Base-by-base conservation (phyloP, 208 protist species). In the Acanthamoeba royreba region DNA sequence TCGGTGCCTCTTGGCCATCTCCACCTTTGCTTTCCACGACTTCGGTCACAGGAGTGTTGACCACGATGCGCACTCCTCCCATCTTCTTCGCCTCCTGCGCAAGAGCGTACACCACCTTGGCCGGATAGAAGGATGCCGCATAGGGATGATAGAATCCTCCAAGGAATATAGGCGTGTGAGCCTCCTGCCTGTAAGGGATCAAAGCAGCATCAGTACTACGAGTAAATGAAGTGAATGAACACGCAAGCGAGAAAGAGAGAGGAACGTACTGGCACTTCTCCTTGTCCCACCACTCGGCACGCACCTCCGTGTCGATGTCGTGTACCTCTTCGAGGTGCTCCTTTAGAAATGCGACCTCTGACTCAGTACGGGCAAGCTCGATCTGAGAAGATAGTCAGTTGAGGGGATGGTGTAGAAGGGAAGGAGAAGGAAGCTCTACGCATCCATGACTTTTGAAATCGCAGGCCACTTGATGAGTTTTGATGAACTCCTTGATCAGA, bases 21-120 rank as follows among this genome's bases (percentile, higher is more conserved):
- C 9, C 9, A 9, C 19, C 42, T 46, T 42, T 38, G n/a, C n/a
- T n/a, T 46, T 9, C 31, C 42, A 52, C 42, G 8, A 69, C 22
- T 4, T 90, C 52, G 52, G 35, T n/a, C 4, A 46, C 52, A 25
- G 42, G 52, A 42, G 83, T 33, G 42, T 49, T 43, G 52, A 25
- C 22, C 17, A 90, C 13, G 61, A 72, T 72, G 31, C n/a, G 61
- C 19, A 72, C 61, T n/a, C 28, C 61, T n/a, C 61, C 61, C 61
- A 72, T 0, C 61, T 72, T 72, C 17, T 35, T 72, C 7, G 52
- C 4, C 35, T 90, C 52, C 15, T 35, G 49, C 1, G 83, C 52
- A 42, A 90, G 52, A 8, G 83, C 83, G n/a, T 49, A 69, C 33
- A 90, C 83, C 3, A 90, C 45, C 83, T 90, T 90, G 13, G 83